These are phyloP conservation scores for Colletotrichum somersetense DNA, from an alignment of 2,329 filamentous ascomycete genomes.

Conservation along the genomic window DNA sequence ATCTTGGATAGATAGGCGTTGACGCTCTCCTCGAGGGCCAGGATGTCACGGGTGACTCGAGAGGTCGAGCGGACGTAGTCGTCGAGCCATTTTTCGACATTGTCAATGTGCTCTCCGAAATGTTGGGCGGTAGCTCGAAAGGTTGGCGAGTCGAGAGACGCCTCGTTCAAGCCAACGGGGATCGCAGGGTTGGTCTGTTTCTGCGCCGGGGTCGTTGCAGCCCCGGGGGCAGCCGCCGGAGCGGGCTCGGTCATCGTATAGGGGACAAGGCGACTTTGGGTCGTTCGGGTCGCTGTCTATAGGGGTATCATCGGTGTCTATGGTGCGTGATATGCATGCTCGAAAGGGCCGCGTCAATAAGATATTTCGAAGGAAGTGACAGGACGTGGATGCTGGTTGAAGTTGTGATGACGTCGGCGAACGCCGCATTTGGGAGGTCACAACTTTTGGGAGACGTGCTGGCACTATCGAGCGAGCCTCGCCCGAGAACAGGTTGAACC, in stretches of 20 bases:
- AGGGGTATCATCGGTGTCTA: slow-evolving; percentile 23
- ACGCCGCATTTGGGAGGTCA: slow-evolving; percentile 24
- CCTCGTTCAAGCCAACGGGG: slow-evolving; percentile 92
- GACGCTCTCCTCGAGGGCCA: slow-evolving; percentile 82
- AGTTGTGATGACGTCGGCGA: slow-evolving; percentile 39
- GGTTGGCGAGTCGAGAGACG: slow-evolving; percentile 94
- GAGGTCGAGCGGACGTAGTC: slow-evolving; percentile 66
- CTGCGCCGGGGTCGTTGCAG: slow-evolving; percentile 34
- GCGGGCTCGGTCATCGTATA: slow-evolving; percentile 39
- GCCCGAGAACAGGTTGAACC: slow-evolving; percentile 14
- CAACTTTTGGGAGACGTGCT: slow-evolving; percentile 33
- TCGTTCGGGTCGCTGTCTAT: slow-evolving; percentile 19
- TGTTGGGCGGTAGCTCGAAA: slow-evolving; percentile 90
- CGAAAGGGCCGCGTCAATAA: not conserved
- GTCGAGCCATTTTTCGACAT: slow-evolving; percentile 91
- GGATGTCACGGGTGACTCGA: slow-evolving; percentile 72
- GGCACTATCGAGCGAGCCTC: slow-evolving; percentile 37
- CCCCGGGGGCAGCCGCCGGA: slow-evolving; percentile 23
- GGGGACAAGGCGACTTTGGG: slow-evolving; percentile 1
- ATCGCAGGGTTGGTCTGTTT: slow-evolving; percentile 58
- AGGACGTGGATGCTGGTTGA: slow-evolving; percentile 7
- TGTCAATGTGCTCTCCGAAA: slow-evolving; percentile 92
- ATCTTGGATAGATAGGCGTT: slow-evolving; percentile 81
- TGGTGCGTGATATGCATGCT: slow-evolving; percentile 30
- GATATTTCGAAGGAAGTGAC: not conserved